Percentiles rank a stretch among this genome's conserved stretches.
These are phyloP conservation scores for Lasiodiplodia sp. DNA, from an alignment of 2,329 filamentous ascomycete species.

Conservation along the genomic window DNA sequence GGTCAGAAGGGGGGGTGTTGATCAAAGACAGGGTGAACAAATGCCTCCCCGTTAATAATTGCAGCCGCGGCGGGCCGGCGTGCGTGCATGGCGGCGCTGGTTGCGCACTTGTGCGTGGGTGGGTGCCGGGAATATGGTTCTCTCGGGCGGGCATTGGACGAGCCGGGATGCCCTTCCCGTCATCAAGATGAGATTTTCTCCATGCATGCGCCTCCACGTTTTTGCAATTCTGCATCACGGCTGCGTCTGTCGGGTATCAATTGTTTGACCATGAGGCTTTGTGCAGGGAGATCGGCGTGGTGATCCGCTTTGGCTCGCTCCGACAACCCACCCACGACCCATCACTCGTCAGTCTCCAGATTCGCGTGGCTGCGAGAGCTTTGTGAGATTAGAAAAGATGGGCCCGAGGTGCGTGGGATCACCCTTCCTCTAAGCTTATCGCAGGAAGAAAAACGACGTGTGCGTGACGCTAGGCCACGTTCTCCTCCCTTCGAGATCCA, in stretches of 20 bases:
- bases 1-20: slow-evolving; percentile 5
- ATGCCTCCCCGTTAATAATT: not conserved
- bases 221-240: not conserved
- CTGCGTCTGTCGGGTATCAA: not conserved
- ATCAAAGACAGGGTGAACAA: not conserved
- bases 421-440: slow-evolving; percentile 16
- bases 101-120: not conserved
- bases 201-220: not conserved
- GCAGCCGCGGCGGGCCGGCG: not conserved
- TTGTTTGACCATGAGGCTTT: not conserved
- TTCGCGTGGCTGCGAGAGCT: not conserved
- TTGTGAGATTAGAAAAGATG: not conserved
- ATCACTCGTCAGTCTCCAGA: not conserved
- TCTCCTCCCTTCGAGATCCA: not conserved
- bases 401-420: not conserved
- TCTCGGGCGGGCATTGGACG: not conserved
- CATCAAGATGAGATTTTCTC: not conserved
- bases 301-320: not conserved
- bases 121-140: not conserved
- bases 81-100: not conserved
- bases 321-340: not conserved
- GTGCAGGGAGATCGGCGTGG: not conserved
- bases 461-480: slow-evolving; percentile 12
- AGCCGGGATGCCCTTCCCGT: not conserved
- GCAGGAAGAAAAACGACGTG: slow-evolving; percentile 1